These are phyloP conservation scores for Euphorbia pulcherrima DNA, from an alignment of 345 rosid genomes.

Conservation along the genomic window DNA sequence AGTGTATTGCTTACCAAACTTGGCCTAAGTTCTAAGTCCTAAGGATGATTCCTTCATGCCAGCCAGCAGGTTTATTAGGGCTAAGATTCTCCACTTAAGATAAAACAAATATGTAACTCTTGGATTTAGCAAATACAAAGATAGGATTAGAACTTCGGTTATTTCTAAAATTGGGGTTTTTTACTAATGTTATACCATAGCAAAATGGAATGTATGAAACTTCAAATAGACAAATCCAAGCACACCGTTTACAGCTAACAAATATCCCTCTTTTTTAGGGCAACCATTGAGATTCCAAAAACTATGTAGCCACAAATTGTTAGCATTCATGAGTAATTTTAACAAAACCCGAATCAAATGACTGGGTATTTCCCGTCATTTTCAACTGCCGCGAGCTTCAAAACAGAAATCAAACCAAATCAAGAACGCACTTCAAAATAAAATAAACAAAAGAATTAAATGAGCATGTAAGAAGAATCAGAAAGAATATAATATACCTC, in stretches of 20 bases:
- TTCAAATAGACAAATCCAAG: background rate
- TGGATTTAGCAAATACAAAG: background rate
- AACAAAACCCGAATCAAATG: conserved; percentile 9
- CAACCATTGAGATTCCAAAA: background rate
- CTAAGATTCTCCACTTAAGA: background rate
- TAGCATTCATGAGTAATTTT: background rate
- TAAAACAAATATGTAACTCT: background rate
- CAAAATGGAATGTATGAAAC: background rate
- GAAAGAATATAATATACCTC: background rate
- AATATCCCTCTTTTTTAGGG: background rate
- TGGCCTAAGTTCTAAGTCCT: background rate
- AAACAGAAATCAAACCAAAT: background rate
- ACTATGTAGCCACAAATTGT: background rate
- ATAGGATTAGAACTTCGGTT: background rate
- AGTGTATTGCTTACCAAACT: background rate
- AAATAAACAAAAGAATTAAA: background rate
- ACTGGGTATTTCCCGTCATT: conserved; percentile 3
- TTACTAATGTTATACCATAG: background rate
- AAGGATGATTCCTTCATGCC: background rate
- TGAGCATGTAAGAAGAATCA: conserved; percentile 2
- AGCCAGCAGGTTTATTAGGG: background rate
- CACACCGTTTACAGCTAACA: background rate
- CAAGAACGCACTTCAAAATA: background rate
- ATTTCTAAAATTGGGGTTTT: conserved; percentile 1
- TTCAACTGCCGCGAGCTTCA: conserved; percentile 5